A percentile compares a stretch with the other conserved stretches of the same genome.
phyloP scores from a whole-genome alignment of 139 green algal species.

The Tetraselmis striata region DNA sequence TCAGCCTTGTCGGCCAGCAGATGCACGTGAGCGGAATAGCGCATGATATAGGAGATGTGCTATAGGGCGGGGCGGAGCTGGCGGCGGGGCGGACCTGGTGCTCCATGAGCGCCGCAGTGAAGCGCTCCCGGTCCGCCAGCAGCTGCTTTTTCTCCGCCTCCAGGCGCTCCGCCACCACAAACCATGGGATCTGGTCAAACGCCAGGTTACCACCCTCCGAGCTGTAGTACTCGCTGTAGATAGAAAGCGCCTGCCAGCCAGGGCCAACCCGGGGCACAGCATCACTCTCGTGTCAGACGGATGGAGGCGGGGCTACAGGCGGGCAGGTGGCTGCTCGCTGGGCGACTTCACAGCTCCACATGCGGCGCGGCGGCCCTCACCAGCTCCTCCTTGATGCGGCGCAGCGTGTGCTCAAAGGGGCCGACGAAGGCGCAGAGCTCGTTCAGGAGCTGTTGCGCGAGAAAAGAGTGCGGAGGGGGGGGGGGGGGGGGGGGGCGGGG shows the following conservation, averaged over 20 bases:
- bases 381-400: neutral
- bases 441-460: neutral
- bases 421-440: neutral
- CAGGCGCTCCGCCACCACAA: conserved; percentile 35
- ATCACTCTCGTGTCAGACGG: too few species aligned
- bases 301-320: too few species aligned
- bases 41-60: too few species aligned
- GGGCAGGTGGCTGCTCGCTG: too few species aligned
- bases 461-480: too few species aligned
- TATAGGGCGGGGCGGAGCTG: too few species aligned
- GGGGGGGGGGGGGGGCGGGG: too few species aligned
- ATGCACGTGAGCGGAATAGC: too few species aligned
- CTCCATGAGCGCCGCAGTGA: conserved; percentile 21
- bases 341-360: too few species aligned
- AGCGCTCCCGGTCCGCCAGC: conserved; percentile 25
- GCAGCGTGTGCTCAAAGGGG: neutral
- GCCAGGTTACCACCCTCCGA: conserved; percentile 22
- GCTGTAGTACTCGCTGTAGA: conserved; percentile 34
- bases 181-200: conserved; percentile 49
- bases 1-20: too few species aligned
- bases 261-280: too few species aligned
- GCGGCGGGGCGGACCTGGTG: conserved; percentile 39
- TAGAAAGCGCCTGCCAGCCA: conserved; percentile 24
- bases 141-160: conserved; percentile 40
- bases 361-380: too few species aligned